Base-by-base conservation (phyloP, 805 yeast species). In the Wickerhamiella sorbophila region DNA sequence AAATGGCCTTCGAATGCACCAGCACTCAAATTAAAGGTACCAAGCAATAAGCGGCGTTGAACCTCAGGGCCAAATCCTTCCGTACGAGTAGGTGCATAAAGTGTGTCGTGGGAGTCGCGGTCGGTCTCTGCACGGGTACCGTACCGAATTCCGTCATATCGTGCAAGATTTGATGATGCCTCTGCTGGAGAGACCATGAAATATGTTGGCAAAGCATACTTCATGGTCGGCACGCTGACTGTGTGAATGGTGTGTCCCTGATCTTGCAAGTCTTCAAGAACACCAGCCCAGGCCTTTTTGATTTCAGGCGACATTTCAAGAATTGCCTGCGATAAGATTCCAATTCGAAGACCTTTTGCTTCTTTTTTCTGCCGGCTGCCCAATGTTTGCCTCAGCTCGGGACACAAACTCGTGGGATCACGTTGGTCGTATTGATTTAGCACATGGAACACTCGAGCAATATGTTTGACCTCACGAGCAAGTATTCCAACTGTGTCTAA, bases 401-500 rank as follows among this genome's bases (percentile, higher is more conserved):
- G 38, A 4, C 56, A 42, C 5, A 61, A 36, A 20, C 59, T 71
- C 0, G 97, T 86, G 4, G 95, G 94, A 59, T 91, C 99, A 38
- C 75, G 74, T 0, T 57, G 53, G 58, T 91, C 98, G 51, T 65
- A 60, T 20, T 59, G 53, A 56, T 86, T 77, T 38, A 91, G 53
- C 0, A 71, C 64, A 1, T 57, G 44, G 55, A 70, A 87, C 0
- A 78, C 83, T 14, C 57, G 54, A 21, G 59, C 54, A 2, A 81
- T 49, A 0, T 61, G 52, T 0, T 56, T 59, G 4, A 81, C 48
- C 24, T 71, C 64, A 14, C 66, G 68, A 0, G 87, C 64, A 26
- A 87, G 42, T 1, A 93, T 70, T 0, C 99, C 99, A 1, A 91
- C 95, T 0, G 97, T 87, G 56, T 91, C 99, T 41, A 91, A 66